phyloP scores from a whole-genome alignment of 2,329 filamentous ascomycete species.

The Hypoxylon rubiginosum region DNA sequence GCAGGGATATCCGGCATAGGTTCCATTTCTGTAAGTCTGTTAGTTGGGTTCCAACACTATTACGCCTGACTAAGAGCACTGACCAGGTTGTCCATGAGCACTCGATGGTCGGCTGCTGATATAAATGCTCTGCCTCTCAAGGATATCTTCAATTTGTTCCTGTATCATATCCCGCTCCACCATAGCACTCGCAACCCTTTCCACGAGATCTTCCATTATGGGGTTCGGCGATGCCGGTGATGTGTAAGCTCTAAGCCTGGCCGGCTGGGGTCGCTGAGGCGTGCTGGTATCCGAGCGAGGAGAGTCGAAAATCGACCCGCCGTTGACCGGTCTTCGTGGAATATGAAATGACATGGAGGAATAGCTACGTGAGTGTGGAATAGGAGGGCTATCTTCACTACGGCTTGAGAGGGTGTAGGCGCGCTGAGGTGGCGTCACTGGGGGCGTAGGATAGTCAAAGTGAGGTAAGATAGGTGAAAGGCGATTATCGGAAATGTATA shows the following conservation, averaged over 20 bases:
- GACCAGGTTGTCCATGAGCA: conserved; percentile 58
- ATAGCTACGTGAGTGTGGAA: conserved; percentile 60
- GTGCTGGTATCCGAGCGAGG: conserved; percentile 51
- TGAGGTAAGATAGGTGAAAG: conserved; percentile 70
- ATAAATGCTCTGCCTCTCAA: conserved; percentile 72
- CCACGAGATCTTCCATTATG: conserved; percentile 65
- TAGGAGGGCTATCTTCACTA: conserved; percentile 54
- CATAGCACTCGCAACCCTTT: conserved; percentile 69
- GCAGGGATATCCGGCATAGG: conserved; percentile 70
- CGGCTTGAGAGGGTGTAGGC: conserved; percentile 53
- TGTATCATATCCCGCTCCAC: conserved; percentile 71
- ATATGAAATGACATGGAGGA: conserved; percentile 70
- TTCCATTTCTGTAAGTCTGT: conserved; percentile 57
- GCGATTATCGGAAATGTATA: conserved; percentile 61
- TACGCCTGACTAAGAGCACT: conserved; percentile 27
- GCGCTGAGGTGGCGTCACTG: conserved; percentile 57
- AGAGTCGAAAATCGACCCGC: conserved; percentile 52
- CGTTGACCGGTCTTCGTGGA: conserved; percentile 60
- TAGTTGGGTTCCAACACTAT: conserved; percentile 19
- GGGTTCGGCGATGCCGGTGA: conserved; percentile 52
- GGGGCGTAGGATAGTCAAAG: conserved; percentile 58
- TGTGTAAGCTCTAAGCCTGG: conserved; percentile 60
- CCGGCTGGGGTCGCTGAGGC: conserved; percentile 61
- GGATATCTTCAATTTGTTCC: conserved; percentile 70
- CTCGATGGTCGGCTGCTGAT: conserved; percentile 67